phyloP scores from a whole-genome alignment of 768 basidiomycete species.

The Lentinula raphanica region DNA sequence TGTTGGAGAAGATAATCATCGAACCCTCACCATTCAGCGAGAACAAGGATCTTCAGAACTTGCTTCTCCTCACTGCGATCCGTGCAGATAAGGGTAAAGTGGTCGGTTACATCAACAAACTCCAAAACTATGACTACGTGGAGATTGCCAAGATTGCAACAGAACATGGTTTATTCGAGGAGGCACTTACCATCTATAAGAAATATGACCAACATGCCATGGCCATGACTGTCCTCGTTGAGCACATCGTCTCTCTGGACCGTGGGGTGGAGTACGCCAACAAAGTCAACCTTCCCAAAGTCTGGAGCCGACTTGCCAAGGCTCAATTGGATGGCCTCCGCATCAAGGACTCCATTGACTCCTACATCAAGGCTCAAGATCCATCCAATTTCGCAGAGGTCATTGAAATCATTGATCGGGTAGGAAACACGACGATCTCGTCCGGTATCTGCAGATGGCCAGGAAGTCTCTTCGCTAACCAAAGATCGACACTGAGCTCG shows the following conservation, averaged over 20 bases:
- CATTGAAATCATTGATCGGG: constrained; percentile 91
- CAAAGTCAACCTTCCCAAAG: constrained; percentile 94
- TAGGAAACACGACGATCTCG: constrained; percentile 89
- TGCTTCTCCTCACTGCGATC: constrained; percentile 91
- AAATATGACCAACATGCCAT: constrained; percentile 94
- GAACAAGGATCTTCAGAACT: constrained; percentile 93
- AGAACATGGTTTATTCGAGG: constrained; percentile 92
- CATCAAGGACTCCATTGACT: constrained; percentile 97
- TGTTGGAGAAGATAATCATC: constrained; percentile 97
- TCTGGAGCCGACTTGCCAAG: constrained; percentile 97
- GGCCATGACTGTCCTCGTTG: constrained; percentile 96
- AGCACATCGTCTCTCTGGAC: constrained; percentile 96
- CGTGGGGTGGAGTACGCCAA: constrained; percentile 93
- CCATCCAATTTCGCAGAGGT: constrained; percentile 92
- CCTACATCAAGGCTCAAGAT: constrained; percentile 97
- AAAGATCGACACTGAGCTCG: constrained; percentile 95
- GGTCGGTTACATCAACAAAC: constrained; percentile 94
- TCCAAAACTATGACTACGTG: constrained; percentile 88
- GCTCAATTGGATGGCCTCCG: constrained; percentile 97
- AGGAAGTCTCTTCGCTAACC: constrained; percentile 95
- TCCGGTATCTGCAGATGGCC: constrained; percentile 97
- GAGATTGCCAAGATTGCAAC: constrained; percentile 98
- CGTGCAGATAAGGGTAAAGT: constrained; percentile 98
- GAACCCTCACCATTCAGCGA: constrained; percentile 97
- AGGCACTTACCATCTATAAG: constrained; percentile 95